These are phyloP conservation scores for Elsinoe ampelina DNA, from an alignment of 2,329 filamentous ascomycete genomes.

Conservation along the genomic window DNA sequence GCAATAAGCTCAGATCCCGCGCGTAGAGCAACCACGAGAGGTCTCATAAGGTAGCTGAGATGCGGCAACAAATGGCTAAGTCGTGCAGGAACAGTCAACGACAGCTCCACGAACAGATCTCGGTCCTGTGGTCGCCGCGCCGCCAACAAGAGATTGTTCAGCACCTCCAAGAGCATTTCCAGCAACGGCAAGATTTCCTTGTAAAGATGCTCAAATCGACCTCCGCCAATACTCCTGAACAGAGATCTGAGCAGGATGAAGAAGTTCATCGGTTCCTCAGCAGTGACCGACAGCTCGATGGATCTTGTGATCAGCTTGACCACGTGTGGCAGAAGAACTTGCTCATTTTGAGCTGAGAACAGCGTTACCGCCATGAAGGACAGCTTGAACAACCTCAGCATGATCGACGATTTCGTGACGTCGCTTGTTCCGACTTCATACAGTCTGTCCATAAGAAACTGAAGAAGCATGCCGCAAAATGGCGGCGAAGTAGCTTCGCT, in stretches of 20 bases:
- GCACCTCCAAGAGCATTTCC: constrained; percentile 93
- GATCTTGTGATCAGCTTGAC: constrained; percentile 96
- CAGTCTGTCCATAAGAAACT: constrained; percentile 94
- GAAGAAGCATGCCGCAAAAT: constrained; percentile 95
- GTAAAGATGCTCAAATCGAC: constrained; percentile 94
- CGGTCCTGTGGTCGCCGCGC: constrained; percentile 83
- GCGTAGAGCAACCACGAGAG: constrained; percentile 86
- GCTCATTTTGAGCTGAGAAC: constrained; percentile 89
- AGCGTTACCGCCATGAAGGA: constrained; percentile 99
- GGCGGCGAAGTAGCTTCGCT: constrained; percentile 95
- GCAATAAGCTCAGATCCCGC: constrained; percentile 90
- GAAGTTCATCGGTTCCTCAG: constrained; percentile 97
- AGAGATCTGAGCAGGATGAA: constrained; percentile 86
- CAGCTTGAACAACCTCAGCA: constrained; percentile 90
- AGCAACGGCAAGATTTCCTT: constrained; percentile 94
- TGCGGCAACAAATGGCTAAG: constrained; percentile 92
- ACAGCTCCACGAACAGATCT: constrained; percentile 94
- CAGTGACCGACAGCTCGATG: constrained; percentile 89
- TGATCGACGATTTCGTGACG: constrained; percentile 82
- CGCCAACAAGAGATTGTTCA: constrained; percentile 87
- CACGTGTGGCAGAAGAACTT: constrained; percentile 88
- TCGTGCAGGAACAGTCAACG: constrained; percentile 86
- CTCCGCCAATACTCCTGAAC: constrained; percentile 93
- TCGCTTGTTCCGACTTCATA: constrained; percentile 89
- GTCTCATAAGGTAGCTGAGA: constrained; percentile 92